phyloP scores from a whole-genome alignment of 1,139 yeast genomes.

The Diutina sp. region DNA sequence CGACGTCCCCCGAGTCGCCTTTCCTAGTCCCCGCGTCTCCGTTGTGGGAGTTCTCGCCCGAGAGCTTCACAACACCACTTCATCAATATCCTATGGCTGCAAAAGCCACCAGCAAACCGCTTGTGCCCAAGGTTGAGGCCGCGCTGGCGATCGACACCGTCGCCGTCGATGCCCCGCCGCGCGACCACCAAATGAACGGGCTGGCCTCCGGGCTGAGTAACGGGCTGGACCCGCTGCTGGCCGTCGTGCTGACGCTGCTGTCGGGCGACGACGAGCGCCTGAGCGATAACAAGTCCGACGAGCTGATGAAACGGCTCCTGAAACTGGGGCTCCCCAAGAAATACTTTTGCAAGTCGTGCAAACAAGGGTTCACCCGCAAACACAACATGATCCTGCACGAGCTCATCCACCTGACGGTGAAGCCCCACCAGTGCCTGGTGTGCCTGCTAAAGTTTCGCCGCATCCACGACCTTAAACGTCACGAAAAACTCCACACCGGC shows the following conservation, averaged over 20 bases:
- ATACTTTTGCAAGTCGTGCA: conserved; percentile 40
- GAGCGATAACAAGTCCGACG: not conserved
- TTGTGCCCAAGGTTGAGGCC: not conserved
- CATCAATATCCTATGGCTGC: not conserved
- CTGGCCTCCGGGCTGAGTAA: not conserved
- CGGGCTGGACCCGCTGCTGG: not conserved
- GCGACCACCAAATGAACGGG: not conserved
- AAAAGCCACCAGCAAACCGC: not conserved
- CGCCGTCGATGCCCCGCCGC: not conserved
- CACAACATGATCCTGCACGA: conserved; percentile 69
- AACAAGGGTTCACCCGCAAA: conserved; percentile 52
- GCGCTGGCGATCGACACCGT: not conserved
- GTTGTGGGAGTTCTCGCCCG: not conserved
- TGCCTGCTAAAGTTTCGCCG: conserved; percentile 58
- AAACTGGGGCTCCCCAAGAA: not conserved
- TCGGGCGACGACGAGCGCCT: not conserved
- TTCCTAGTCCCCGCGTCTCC: not conserved
- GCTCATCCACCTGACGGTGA: conserved; percentile 52
- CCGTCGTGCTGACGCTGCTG: not conserved
- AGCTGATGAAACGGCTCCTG: not conserved
- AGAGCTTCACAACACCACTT: not conserved
- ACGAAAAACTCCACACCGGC: conserved; percentile 64
- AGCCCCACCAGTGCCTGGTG: conserved; percentile 55
- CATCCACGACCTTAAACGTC: conserved; percentile 66
- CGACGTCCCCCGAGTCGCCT: not conserved